These are phyloP conservation scores for Gossypium davidsonii DNA, from an alignment of 441 rosid species.

Conservation along the genomic window DNA sequence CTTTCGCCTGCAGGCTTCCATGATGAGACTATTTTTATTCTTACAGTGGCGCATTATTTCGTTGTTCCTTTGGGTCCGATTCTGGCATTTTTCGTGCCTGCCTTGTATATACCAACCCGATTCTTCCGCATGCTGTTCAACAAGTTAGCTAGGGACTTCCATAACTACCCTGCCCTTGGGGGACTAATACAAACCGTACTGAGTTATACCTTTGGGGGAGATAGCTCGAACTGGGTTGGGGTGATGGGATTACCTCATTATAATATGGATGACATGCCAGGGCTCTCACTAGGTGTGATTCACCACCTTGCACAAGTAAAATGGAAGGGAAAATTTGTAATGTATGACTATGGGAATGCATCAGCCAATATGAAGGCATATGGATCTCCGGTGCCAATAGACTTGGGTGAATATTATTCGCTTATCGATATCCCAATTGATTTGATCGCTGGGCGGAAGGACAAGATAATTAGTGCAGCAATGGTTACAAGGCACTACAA, in stretches of 20 bases:
- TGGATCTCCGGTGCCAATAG: conserved; percentile 73
- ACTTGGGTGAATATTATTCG: conserved; percentile 64
- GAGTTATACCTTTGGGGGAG: conserved; percentile 82
- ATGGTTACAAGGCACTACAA: conserved; percentile 81
- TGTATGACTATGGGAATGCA: conserved; percentile 78
- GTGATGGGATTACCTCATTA: conserved; percentile 89
- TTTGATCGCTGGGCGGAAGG: conserved; percentile 81
- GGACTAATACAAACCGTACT: conserved; percentile 89
- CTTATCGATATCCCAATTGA: conserved; percentile 73
- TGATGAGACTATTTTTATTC: conserved; percentile 57
- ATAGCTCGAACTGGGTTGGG: conserved; percentile 97
- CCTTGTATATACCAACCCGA: conserved; percentile 87
- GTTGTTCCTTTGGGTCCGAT: conserved; percentile 54
- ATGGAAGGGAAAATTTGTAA: conserved; percentile 53
- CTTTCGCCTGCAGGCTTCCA: conserved; percentile 96
- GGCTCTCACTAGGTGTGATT: conserved; percentile 67
- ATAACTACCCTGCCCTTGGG: conserved; percentile 94
- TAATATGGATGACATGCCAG: conserved; percentile 97
- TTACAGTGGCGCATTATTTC: conserved; percentile 47
- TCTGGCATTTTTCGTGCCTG: conserved; percentile 53
- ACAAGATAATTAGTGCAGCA: conserved; percentile 68
- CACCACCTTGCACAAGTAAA: conserved; percentile 90
- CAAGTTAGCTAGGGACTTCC: conserved; percentile 91
- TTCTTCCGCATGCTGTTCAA: conserved; percentile 92
- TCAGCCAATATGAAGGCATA: conserved; percentile 60